A percentile compares a stretch with the other conserved stretches of the same genome.
Evolutionary conservation across 352 stramenopile genomes (phyloP).

Genomic region (Phytophthora fragariaefolia): DNA sequence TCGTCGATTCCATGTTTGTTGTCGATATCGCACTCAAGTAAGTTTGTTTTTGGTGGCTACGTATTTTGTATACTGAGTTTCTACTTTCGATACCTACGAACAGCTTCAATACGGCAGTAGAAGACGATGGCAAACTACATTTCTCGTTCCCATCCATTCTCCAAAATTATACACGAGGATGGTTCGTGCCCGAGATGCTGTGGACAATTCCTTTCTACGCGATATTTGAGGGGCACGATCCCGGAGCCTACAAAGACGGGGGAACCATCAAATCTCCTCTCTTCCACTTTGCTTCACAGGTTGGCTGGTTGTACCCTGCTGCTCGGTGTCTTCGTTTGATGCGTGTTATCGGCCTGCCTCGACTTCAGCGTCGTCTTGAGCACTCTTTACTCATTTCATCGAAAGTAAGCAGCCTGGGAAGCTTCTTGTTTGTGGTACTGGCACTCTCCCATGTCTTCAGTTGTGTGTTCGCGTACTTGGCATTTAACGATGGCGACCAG

Average conservation of each 20-base stretch:
- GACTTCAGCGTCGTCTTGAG: slow-evolving; percentile 68
- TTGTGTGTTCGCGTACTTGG: slow-evolving; percentile 76
- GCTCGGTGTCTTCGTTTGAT: slow-evolving; percentile 56
- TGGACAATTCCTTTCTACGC: slow-evolving; percentile 79
- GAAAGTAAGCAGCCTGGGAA: slow-evolving; percentile 75
- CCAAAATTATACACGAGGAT: slow-evolving; percentile 54
- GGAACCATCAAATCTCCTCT: slow-evolving; percentile 17
- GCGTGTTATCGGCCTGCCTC: slow-evolving; percentile 59
- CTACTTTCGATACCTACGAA: background rate
- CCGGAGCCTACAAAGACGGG: slow-evolving; percentile 15
- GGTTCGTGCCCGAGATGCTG: slow-evolving; percentile 66
- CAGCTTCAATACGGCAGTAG: slow-evolving; percentile 81
- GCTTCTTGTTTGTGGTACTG: slow-evolving; percentile 77
- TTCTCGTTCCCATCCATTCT: slow-evolving; percentile 67
- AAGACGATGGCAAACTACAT: slow-evolving; percentile 75
- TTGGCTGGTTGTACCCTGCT: slow-evolving; percentile 53
- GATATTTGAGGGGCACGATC: slow-evolving; percentile 45
- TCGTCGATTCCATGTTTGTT: slow-evolving; percentile 69
- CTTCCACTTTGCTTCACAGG: slow-evolving; percentile 33
- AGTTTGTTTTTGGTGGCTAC: slow-evolving; percentile 3
- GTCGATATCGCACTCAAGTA: slow-evolving; percentile 82
- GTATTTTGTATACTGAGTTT: background rate
- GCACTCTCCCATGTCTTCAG: slow-evolving; percentile 86
- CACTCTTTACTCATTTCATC: slow-evolving; percentile 81
- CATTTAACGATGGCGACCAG: slow-evolving; percentile 64